Conservation (phyloP, 1,284 basidiomycete species). For the Boletus mariae region DNA sequence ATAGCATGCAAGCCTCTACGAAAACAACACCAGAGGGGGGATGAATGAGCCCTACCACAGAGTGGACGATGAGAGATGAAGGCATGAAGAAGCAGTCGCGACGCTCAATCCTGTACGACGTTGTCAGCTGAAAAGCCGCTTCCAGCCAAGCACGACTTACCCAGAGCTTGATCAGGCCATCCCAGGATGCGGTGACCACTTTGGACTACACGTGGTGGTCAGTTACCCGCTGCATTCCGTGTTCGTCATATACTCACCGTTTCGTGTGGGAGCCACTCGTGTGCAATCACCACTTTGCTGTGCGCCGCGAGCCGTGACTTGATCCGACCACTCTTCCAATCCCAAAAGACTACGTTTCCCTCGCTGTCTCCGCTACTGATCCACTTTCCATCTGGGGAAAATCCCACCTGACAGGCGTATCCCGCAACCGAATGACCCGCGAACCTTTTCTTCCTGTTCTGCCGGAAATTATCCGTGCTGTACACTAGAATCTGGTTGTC, state of each 20-base stretch:
- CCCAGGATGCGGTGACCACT: conserved; percentile 95
- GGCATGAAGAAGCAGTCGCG: too few species aligned
- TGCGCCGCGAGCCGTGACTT: conserved; percentile 88
- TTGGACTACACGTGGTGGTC: conserved; percentile 63
- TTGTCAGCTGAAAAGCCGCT: conserved; percentile 8
- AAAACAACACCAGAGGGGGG: neutral
- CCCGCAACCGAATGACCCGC: conserved; percentile 95
- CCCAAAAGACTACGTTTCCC: conserved; percentile 98
- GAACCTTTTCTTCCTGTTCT: conserved; percentile 97
- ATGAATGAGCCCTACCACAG: too few species aligned
- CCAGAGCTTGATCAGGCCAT: conserved; percentile 96
- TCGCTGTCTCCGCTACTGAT: conserved; percentile 94
- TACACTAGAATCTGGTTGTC: conserved; percentile 99
- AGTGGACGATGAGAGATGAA: too few species aligned
- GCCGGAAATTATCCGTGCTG: conserved; percentile 94
- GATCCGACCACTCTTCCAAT: conserved; percentile 97
- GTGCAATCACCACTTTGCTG: conserved; percentile 92
- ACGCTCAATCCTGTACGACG: conserved; percentile 35
- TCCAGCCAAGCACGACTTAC: conserved; percentile 34
- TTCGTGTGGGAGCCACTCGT: conserved; percentile 98
- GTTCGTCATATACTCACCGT: conserved; percentile 58
- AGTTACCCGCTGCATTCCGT: conserved; percentile 5
- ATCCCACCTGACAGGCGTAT: conserved; percentile 94
- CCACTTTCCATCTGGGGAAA: conserved; percentile 97
- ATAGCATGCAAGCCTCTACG: neutral